Conservation (phyloP, 164 flowering plant genomes). For the Vitis riparia region DNA sequence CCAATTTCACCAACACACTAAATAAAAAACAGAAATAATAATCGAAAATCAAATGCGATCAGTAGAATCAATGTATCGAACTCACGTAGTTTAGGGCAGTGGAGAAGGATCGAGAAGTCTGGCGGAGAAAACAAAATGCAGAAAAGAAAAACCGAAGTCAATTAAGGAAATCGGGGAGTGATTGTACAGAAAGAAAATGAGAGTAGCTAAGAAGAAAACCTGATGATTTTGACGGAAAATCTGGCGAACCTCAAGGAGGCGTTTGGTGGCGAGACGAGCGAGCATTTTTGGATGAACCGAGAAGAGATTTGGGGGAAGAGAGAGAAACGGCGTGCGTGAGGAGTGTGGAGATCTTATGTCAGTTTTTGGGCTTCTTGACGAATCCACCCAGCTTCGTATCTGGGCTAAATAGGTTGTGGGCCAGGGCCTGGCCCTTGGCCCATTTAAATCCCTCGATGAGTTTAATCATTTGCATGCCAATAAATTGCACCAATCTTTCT, state of each 20-base stretch:
- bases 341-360: no score
- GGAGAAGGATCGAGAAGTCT: slow-evolving; percentile 77
- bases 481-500: no score
- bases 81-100: slow-evolving; percentile 97
- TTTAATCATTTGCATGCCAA: no score
- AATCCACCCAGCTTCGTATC: no score
- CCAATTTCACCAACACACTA: neutral
- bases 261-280: slow-evolving; percentile 68
- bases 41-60: neutral
- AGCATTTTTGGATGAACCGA: slow-evolving; percentile 40
- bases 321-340: neutral
- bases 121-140: slow-evolving; percentile 23
- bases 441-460: no score
- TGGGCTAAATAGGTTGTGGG: no score
- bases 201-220: slow-evolving; percentile 29
- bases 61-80: neutral
- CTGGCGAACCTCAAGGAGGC: slow-evolving; percentile 79
- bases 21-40: slow-evolving; percentile 3
- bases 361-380: no score
- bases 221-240: slow-evolving; percentile 58
- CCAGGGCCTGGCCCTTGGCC: no score
- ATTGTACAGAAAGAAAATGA: slow-evolving; percentile 9
- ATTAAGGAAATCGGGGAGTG: neutral
- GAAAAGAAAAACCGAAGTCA: neutral
- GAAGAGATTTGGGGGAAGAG: neutral